Evolutionary conservation across 2,329 filamentous ascomycete species (phyloP), one percentile per base, ranked within the genome.

Genomic region (Sclerotinia nivalis): DNA sequence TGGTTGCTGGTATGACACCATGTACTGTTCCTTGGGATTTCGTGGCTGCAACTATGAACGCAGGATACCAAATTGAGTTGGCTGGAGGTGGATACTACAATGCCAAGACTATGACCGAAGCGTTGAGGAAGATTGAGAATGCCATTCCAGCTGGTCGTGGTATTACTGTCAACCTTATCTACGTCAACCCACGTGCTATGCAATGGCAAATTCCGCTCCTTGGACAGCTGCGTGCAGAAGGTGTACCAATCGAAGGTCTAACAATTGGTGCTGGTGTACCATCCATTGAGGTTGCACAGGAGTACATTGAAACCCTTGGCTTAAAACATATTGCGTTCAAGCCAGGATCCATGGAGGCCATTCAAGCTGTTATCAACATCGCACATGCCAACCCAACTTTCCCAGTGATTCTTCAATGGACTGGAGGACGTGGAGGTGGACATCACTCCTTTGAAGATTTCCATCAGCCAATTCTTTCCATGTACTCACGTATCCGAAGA

Each of bases 401-500:
- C 85, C 94, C 94, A n/a, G 88, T 97, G 66, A 89, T 97, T 67
- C 84, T 97, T 72, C 94, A 97, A 82, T 97, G 94, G 94, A 97
- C 94, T 71, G 94, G 94, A 78, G 94, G 94, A 54, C 91, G 94
- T 81, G 94, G 93, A 74, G 94, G 94, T 83, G 94, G 94, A 70
- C 94, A 97, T 80, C 94, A 97, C 83, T 97, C 93, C 0, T 97
- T 90, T 73, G 94, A 97, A 80, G 94, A 97, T 80, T 97, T 97
- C 86, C 94, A 97, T 80, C 90, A 94, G 77, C 94, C 94, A 7
- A 90, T 97, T 58, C 84, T 97, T 10, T 89, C 93, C 76, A 96
- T 97, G 92, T 97, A 97, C 80, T 88, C 89, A 74, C 90, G 93
- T 70, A 93, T 97, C 74, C 89, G 94, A 78, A 89, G 93, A 78